Evolutionary conservation across 2,329 filamentous ascomycete species (phyloP), one percentile per base, ranked within the genome.

Genomic region (Cercospora zeina): DNA sequence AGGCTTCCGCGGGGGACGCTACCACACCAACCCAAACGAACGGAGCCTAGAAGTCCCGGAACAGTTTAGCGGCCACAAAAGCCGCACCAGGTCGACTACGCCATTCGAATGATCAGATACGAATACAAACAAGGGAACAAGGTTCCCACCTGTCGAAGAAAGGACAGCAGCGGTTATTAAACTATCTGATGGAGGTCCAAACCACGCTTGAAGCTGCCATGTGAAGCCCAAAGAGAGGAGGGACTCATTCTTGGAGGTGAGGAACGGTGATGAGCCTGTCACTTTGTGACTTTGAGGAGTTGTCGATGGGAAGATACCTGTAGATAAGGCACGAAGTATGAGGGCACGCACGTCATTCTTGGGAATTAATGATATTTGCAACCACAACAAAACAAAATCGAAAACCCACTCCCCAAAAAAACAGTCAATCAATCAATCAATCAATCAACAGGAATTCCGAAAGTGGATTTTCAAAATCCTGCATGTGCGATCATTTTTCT

Each of bases 1-100:
- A 65, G 39, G 56, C 56, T 27, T 50, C 56, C 19, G 56, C 56
- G 21, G 56, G 56, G 13, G 56, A 58, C 24, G 56, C 56, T n/a
- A 50, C 56, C 30, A 58, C 56, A 33, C 56, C 56, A 13, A 58
- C 56, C 7, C 56, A 58, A 19, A 58, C 42, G 10, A 49, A 49
- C 33, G 56, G 56, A 50, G 56, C 56, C 56, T 58, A 58, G 56
- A 45, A 45, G 39, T 45, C 4, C 19, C 39, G 10, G 21, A 2
- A 13, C 21, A 16, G 11, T 45, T 21, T 19, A 24, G 19, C 39
- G 39, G 39, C 39, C 39, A 16, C 3, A 45, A 4, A 19, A 11
- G 39, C 39, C 39, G 39, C 16, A 45, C 4, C 19, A 9, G 13
- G 39, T 45, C 39, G 16, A 45, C 39, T 45, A 45, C 19, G 39